phyloP scores from a whole-genome alignment of 1,284 basidiomycete species.

The Kalmanozyma brasiliensis region DNA sequence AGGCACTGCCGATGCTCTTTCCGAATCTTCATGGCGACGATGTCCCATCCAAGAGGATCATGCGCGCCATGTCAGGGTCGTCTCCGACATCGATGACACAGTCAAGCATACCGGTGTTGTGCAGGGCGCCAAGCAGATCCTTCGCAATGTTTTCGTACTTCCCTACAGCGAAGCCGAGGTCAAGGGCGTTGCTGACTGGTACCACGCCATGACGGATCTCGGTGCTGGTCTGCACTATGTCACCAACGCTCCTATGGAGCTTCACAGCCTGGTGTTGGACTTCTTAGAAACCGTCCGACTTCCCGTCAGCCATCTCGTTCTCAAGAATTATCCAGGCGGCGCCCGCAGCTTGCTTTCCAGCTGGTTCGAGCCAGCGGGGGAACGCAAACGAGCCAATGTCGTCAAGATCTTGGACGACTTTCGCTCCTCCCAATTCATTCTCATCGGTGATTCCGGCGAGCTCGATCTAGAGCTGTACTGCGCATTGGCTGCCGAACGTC shows the following conservation, averaged over 20 bases:
- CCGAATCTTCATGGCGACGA: conserved; percentile 37
- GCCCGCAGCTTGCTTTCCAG: conserved; percentile 45
- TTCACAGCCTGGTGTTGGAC: conserved; percentile 81
- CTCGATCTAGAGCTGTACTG: conserved; percentile 64
- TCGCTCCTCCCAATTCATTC: conserved; percentile 52
- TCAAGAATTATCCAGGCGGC: conserved; percentile 57
- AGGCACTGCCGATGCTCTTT: background rate
- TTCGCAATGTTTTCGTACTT: conserved; percentile 71
- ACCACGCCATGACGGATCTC: conserved; percentile 35
- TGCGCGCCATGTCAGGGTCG: conserved; percentile 71
- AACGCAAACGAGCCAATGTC: conserved; percentile 53
- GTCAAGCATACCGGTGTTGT: conserved; percentile 74
- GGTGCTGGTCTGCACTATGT: conserved; percentile 68
- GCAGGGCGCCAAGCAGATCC: conserved; percentile 65
- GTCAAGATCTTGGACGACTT: conserved; percentile 54
- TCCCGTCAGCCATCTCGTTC: conserved; percentile 72
- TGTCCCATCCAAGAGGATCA: conserved; percentile 40
- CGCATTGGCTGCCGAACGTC: conserved; percentile 57
- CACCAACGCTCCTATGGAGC: conserved; percentile 88
- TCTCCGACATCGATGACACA: conserved; percentile 95
- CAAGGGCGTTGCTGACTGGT: conserved; percentile 79
- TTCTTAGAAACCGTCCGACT: conserved; percentile 80
- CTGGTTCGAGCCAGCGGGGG: conserved; percentile 57
- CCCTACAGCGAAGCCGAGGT: conserved; percentile 79
- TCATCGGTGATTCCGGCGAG: conserved; percentile 64